A percentile compares a stretch with the other conserved stretches of the same genome.
phyloP scores from a whole-genome alignment of 306 rosid species.

The Carpinus fangiana region DNA sequence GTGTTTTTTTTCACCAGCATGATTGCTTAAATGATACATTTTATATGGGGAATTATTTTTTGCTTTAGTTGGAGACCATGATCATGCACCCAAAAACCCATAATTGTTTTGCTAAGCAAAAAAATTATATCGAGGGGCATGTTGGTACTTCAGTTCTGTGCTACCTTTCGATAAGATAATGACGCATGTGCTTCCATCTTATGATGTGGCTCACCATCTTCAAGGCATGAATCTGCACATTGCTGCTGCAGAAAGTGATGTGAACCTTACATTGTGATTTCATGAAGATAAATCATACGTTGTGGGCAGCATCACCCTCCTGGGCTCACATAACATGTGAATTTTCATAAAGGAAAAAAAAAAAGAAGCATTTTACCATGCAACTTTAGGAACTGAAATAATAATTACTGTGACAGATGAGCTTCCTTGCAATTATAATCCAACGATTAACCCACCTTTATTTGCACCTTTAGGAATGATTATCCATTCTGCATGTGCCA shows the following conservation, averaged over 20 bases:
- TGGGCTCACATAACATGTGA: slow-evolving; percentile 56
- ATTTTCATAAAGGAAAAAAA: slow-evolving; percentile 30
- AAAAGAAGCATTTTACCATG: slow-evolving; percentile 25
- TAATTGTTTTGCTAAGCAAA: not conserved
- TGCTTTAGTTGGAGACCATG: slow-evolving; percentile 17
- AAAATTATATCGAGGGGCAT: not conserved
- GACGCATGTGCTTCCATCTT: slow-evolving; percentile 38
- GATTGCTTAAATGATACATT: slow-evolving; percentile 28
- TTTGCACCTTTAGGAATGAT: slow-evolving; percentile 25
- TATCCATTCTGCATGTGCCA: slow-evolving; percentile 33
- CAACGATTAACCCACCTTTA: slow-evolving; percentile 33
- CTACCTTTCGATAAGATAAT: slow-evolving; percentile 26
- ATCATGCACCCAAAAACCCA: not conserved
- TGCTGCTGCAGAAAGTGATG: slow-evolving; percentile 44
- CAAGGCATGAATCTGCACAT: slow-evolving; percentile 30
- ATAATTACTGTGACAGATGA: slow-evolving; percentile 29
- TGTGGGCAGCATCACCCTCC: slow-evolving; percentile 32
- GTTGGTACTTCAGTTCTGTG: slow-evolving; percentile 13
- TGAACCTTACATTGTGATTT: slow-evolving; percentile 43
- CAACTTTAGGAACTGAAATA: slow-evolving; percentile 25
- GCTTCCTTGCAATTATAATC: slow-evolving; percentile 44
- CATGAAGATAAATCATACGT: slow-evolving; percentile 39
- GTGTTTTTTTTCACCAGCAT: slow-evolving; percentile 7
- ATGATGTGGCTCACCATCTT: slow-evolving; percentile 48
- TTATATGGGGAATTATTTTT: slow-evolving; percentile 2